These are phyloP conservation scores for Trifolium subterraneum DNA, from an alignment of 306 rosid genomes.

Conservation along the genomic window DNA sequence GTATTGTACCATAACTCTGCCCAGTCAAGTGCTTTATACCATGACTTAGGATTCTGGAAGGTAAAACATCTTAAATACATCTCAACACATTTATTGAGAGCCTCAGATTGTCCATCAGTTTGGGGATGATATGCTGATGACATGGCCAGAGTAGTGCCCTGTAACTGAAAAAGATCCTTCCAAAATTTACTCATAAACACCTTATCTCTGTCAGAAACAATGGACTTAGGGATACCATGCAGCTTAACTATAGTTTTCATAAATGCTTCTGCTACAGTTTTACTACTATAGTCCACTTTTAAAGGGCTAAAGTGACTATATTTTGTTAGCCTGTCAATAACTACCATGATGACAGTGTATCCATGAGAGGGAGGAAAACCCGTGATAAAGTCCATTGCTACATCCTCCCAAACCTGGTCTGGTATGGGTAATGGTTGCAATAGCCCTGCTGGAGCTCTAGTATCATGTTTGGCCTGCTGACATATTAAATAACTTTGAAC, in stretches of 20 bases:
- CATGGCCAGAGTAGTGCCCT: no score
- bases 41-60: background rate
- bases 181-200: no score
- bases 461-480: no score
- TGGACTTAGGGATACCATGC: background rate
- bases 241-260: background rate
- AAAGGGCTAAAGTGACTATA: background rate
- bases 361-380: background rate
- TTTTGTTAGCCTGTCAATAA: background rate
- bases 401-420: no score
- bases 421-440: no score
- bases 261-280: background rate
- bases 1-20: background rate
- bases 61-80: background rate
- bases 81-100: background rate
- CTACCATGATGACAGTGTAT: background rate
- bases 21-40: background rate
- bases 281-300: background rate
- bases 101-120: no score
- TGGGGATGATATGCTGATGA: no score
- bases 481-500: no score
- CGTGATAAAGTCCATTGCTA: no score
- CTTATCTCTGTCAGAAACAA: no score
- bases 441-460: no score
- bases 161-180: no score